Base-by-base conservation (phyloP, 2,329 filamentous ascomycete genomes). In the Blastomyces gilchristii region DNA sequence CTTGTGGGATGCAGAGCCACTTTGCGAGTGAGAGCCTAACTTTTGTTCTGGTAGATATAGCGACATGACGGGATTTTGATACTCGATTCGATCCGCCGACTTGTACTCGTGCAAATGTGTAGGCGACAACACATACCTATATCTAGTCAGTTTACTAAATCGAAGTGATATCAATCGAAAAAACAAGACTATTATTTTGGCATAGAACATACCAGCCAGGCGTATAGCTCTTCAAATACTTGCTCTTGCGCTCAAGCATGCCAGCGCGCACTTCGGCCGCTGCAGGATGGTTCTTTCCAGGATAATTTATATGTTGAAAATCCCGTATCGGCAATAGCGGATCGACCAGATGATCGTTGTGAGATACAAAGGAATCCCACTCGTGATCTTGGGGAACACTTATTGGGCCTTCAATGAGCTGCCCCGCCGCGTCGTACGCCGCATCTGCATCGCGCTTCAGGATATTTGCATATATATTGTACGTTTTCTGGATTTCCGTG, bases 81-180 rank as follows among this genome's bases (percentile, higher is more conserved):
- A 82, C 69, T 82, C 82, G 66, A 87, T 88, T 74, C 93, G 92
- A 77, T 97, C 93, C 68, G 91, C 91, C n/a, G 91, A 96, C 75
- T 96, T 97, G 83, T 97, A 99, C 77, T 99, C 94, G 78, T 99
- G 94, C 28, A 99, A 83, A 77, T 99, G 94, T 63, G 94, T 97
- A 18, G 94, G 90, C 69, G 94, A 96, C 68, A 99, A 81, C 58
- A 97, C 91, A 75, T 97, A 97, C 90, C 90, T 94, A 69, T 9
- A 41, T 45, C 3, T 16, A 43, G 31, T 56, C 34, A 39, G 22
- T 53, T 31, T 52, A 31, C 53, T 47, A 12, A 58, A 37, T 54
- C 25, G 18, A 56, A 47, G 12, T 37, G 52, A 61, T 14, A 62
- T 59, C 49, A 45, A 39, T 58, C 39, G 37, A 63, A 50, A 52